These are phyloP conservation scores for Fusarium phyllophilum DNA, from an alignment of 2,329 filamentous ascomycete species.

Conservation along the genomic window DNA sequence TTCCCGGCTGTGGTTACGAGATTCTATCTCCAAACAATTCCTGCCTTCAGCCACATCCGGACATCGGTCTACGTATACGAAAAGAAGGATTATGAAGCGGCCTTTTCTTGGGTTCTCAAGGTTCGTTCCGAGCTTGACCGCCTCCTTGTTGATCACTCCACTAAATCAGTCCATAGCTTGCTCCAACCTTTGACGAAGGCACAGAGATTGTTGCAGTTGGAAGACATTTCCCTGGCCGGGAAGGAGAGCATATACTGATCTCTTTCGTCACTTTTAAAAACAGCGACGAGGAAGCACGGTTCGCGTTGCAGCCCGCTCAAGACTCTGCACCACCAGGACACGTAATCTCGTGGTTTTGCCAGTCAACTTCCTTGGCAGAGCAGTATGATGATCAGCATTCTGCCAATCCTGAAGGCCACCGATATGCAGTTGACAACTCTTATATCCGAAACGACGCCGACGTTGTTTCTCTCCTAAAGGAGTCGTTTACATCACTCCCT, in stretches of 20 bases:
- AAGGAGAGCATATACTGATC: neutral
- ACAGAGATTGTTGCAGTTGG: neutral
- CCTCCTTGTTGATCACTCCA: fast-evolving
- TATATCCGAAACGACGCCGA: neutral
- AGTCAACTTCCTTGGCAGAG: neutral
- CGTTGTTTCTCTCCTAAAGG: neutral
- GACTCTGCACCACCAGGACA: neutral
- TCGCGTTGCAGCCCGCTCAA: neutral
- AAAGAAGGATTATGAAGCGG: neutral
- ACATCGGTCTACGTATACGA: neutral
- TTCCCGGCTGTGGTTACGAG: neutral
- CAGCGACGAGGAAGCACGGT: neutral
- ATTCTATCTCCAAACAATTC: neutral
- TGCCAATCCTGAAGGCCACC: neutral
- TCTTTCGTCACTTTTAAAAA: neutral
- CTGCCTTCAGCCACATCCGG: neutral
- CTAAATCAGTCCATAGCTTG: neutral
- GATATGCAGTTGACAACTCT: neutral
- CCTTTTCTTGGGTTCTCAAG: neutral
- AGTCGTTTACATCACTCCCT: neutral
- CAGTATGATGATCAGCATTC: neutral
- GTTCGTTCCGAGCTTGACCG: neutral
- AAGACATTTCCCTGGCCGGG: neutral
- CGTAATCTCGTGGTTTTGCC: neutral
- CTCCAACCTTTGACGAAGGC: neutral